Evolutionary conservation across 805 yeast genomes (phyloP).

Genomic region (Tanozyma kutaoensis): DNA sequence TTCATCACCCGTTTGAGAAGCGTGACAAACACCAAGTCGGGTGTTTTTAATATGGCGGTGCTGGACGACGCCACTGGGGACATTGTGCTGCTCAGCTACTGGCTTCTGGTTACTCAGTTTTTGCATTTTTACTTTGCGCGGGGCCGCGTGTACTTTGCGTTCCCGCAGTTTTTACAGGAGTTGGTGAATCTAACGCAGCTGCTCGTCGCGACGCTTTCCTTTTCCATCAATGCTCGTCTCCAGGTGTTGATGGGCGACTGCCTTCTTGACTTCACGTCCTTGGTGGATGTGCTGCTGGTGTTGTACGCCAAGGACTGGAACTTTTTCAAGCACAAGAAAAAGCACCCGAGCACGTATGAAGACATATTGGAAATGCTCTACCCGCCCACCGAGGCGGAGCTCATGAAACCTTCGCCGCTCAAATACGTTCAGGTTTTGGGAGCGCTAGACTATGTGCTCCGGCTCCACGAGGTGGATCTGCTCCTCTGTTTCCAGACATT

Average conservation of each 20-base stretch:
- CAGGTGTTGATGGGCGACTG: constrained; percentile 49
- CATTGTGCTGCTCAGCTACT: constrained; percentile 63
- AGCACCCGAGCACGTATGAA: constrained; percentile 42
- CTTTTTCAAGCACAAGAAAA: constrained; percentile 30
- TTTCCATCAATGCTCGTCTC: constrained; percentile 51
- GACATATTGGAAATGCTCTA: constrained; percentile 64
- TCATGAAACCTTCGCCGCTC: constrained; percentile 82
- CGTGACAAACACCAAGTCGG: constrained; percentile 46
- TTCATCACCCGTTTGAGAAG: constrained; percentile 50
- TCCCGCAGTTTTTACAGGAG: constrained; percentile 52
- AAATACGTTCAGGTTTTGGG: constrained; percentile 77
- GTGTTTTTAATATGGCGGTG: constrained; percentile 33
- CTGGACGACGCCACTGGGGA: constrained; percentile 28
- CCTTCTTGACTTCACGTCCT: constrained; percentile 61
- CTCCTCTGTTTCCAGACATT: constrained; percentile 67
- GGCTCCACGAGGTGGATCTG: constrained; percentile 69
- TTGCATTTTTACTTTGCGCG: constrained; percentile 65
- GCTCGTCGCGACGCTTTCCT: constrained; percentile 49
- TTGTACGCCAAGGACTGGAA: constrained; percentile 63
- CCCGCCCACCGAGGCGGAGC: constrained; percentile 74
- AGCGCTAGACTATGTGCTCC: constrained; percentile 76
- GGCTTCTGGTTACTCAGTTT: constrained; percentile 75
- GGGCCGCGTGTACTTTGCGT: constrained; percentile 40
- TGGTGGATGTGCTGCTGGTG: constrained; percentile 70
- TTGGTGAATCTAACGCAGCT: constrained; percentile 40